Conservation (phyloP, 148 eudicot species). For the Spergularia bocconei region DNA sequence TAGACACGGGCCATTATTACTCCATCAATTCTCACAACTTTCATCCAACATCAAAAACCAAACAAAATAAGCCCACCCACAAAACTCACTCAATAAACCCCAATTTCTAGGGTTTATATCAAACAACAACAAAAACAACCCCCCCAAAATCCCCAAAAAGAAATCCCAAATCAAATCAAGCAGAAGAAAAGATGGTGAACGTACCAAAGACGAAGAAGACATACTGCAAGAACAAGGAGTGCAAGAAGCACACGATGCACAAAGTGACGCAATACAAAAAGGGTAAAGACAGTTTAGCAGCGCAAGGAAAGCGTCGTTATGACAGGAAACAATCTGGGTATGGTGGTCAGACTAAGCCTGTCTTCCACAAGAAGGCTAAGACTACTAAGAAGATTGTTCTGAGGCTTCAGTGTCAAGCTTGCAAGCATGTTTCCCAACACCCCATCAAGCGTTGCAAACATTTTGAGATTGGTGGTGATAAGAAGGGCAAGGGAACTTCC, state of each 20-base stretch:
- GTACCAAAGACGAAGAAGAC: conserved; percentile 84
- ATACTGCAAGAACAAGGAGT: conserved; percentile 74
- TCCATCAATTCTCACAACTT: too few species aligned
- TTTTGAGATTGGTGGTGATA: conserved; percentile 54
- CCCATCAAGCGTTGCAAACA: conserved; percentile 63
- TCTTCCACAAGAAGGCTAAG: conserved; percentile 83
- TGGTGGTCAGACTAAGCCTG: conserved; percentile 88
- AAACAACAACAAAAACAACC: too few species aligned
- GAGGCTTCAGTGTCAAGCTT: conserved; percentile 77
- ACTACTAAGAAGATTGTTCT: conserved; percentile 73
- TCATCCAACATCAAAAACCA: too few species aligned
- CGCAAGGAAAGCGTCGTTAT: conserved; percentile 76
- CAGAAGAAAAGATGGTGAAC: conserved; percentile 47
- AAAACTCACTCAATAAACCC: neutral
- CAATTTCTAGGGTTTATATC: conserved; percentile 7
- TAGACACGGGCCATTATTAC: too few species aligned
- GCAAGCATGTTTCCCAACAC: conserved; percentile 75
- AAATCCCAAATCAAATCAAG: neutral
- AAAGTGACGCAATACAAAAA: conserved; percentile 84
- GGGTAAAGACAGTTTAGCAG: conserved; percentile 80
- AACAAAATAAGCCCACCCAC: too few species aligned
- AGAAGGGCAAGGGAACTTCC: conserved; percentile 52
- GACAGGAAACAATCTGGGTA: conserved; percentile 80
- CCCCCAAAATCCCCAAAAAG: too few species aligned
- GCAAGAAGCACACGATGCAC: conserved; percentile 73